Conservation (phyloP, 495 filamentous ascomycete species). For the Penicillium fimorum region DNA sequence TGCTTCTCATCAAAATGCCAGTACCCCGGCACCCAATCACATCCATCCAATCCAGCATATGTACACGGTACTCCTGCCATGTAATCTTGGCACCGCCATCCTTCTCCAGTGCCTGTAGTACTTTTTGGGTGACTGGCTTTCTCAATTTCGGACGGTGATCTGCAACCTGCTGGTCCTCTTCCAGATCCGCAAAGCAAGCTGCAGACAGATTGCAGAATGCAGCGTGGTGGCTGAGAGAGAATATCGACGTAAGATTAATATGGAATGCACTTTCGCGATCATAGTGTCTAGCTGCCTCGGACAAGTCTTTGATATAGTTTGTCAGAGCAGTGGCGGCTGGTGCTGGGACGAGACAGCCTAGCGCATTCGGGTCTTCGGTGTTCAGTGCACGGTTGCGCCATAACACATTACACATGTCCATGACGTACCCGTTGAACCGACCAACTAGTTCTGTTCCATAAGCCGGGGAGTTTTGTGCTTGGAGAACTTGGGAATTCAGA, state of each 20-base stretch:
- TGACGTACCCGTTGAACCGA: slow-evolving; percentile 80
- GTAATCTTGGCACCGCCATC: slow-evolving; percentile 67
- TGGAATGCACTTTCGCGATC: slow-evolving; percentile 43
- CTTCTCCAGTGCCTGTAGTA: slow-evolving; percentile 58
- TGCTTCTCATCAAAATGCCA: slow-evolving; percentile 73
- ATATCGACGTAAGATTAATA: slow-evolving; percentile 54
- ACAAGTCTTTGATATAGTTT: slow-evolving; percentile 42
- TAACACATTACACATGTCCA: slow-evolving; percentile 85
- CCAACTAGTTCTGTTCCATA: slow-evolving; percentile 54
- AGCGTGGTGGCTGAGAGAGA: slow-evolving; percentile 69
- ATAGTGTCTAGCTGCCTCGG: slow-evolving; percentile 33
- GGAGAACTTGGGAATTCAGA: slow-evolving; percentile 43
- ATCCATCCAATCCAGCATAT: slow-evolving; percentile 72
- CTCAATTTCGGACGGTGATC: slow-evolving; percentile 56
- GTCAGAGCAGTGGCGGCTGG: slow-evolving; percentile 49
- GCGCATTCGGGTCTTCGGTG: slow-evolving; percentile 63
- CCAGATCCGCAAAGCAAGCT: slow-evolving; percentile 57
- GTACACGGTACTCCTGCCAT: slow-evolving; percentile 73
- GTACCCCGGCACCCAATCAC: slow-evolving; percentile 63
- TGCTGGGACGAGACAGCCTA: slow-evolving; percentile 64
- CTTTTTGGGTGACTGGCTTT: slow-evolving; percentile 73
- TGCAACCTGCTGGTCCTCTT: slow-evolving; percentile 57
- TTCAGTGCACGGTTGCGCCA: slow-evolving; percentile 79
- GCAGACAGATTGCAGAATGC: slow-evolving; percentile 65
- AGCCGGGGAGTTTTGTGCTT: slow-evolving; percentile 34